These are phyloP conservation scores for Psilocybe cyanescens DNA, from an alignment of 768 basidiomycete genomes.

Conservation along the genomic window DNA sequence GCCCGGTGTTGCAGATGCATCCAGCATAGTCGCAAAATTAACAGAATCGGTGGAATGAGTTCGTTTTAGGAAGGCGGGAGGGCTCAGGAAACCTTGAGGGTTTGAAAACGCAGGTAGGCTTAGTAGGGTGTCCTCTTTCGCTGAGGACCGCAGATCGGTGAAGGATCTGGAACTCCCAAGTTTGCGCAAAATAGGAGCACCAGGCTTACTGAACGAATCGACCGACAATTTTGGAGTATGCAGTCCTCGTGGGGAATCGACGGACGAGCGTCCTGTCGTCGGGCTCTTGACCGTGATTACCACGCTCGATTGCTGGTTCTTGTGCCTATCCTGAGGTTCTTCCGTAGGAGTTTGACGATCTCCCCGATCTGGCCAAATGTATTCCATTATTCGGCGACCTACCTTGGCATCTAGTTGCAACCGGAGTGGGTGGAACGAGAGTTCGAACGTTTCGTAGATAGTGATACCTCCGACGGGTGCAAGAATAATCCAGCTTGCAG, in stretches of 20 bases:
- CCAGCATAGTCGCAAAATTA: constrained; percentile 21
- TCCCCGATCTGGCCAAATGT: constrained; percentile 78
- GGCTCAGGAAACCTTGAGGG: constrained; percentile 25
- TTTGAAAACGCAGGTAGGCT: constrained; percentile 33
- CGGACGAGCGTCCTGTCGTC: constrained; percentile 42
- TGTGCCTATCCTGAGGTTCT: constrained; percentile 23
- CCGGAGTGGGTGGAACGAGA: constrained; percentile 84
- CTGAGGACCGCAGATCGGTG: constrained; percentile 60
- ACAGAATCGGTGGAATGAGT: constrained; percentile 28
- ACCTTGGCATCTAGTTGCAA: constrained; percentile 86
- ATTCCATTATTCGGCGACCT: constrained; percentile 83
- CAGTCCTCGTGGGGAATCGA: constrained; percentile 52
- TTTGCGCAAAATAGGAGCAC: constrained; percentile 49
- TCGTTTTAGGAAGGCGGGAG: constrained; percentile 25
- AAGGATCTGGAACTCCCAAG: constrained; percentile 70
- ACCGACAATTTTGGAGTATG: constrained; percentile 21
- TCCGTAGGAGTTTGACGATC: constrained; percentile 32
- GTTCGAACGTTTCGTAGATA: constrained; percentile 81
- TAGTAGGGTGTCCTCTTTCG: constrained; percentile 35
- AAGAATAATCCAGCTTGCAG: constrained; percentile 81
- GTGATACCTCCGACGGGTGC: constrained; percentile 93
- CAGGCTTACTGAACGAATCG: constrained; percentile 14
- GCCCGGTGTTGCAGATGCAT: constrained; percentile 16
- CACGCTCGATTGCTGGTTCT: constrained; percentile 12
- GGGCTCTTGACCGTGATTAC: constrained; percentile 29